Evolutionary conservation across 129 eudicot species (phyloP), one percentile per base, ranked within the genome.

Genomic region (Chrysanthemum makinoi): DNA sequence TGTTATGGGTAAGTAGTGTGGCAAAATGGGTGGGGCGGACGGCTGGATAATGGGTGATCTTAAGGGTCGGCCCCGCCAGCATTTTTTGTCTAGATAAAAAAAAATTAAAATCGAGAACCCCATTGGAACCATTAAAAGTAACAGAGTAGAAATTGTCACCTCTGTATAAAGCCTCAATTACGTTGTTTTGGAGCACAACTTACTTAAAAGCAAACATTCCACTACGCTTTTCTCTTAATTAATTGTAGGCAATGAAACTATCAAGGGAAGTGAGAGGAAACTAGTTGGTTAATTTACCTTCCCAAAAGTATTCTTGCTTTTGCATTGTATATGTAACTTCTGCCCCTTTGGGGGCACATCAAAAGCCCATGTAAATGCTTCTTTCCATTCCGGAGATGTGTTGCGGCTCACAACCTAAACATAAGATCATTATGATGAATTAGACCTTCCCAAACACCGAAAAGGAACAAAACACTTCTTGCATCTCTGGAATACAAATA

Each of bases 271-370:
- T 11, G 6, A 20, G 26, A 19, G 35, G 44, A 63, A 47, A 30
- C 22, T 9, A 17, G 65, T 33, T 55, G 56, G 48, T 26, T 44
- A 66, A 12, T 75, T 71, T 77, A 87, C 97, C 95, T 83, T 90
- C 72, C 95, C 97, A 30, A 90, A 90, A 5, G 91, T 83, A 79
- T 75, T 85, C 76, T 73, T 90, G 81, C 86, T 87, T 81, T 77
- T 80, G 89, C 97, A 90, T 46, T 71, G 57, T 48, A 90, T 90
- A 44, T 87, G 86, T 10, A 87, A 79, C 79, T 87, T 90, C 81
- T 90, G 95, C 39, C 97, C 97, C 80, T 81, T 87, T 3, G 95
- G 97, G 16, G 97, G 95, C 33, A 87, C 87, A 73, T 90, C 97
- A 73, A 90, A 87, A 33, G 81, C 88, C 91, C 97, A 90, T 49